Evolutionary conservation across 345 rosid genomes (phyloP), one percentile per base, ranked within the genome.

Genomic region (Syzygium oleosum): DNA sequence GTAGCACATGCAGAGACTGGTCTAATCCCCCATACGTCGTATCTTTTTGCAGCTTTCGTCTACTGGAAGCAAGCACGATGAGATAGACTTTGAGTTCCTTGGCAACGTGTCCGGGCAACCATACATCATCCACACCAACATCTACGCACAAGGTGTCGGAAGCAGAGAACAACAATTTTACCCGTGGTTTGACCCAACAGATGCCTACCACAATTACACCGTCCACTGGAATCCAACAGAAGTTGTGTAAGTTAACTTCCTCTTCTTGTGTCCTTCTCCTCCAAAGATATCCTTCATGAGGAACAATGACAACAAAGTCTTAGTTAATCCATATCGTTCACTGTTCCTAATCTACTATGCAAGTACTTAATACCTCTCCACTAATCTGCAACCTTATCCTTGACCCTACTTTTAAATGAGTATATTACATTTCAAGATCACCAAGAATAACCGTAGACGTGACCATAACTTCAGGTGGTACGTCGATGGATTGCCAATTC

Each of bases 201-300:
- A 89, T 65, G 94, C 93, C 91, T 97, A 88, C 90, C 97, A 97
- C 91, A 95, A 96, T 92, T 94, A 96, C 89, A 97, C 98, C 68
- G 94, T 97, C 41, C 90, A 86, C 51, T 89, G 90, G 90, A 85
- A 87, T 63, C 90, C 89, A 23, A 84, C 91, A 13, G 85, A 86
- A 61, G 87, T 91, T 3, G 90, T 90, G 92, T 88, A 90, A 84
- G 90, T 84, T 21, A 27, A 79, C 90, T 9, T 58, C 86, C 46
- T 31, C 51, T 59, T 80, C 59, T 56, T 23, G 14, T 29, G 58
- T 49, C 51, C 51, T 52, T 9, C 61, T 41, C 25, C 38, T 53
- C 38, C 41, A 29, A 25, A 68, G 21, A 51, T 6, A 41, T 27
- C 21, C 17, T 49, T 86, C 25, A 22, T 15, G 12, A n/a, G 54